A percentile compares a stretch with the other conserved stretches of the same genome.
Evolutionary conservation across 345 rosid species (phyloP).

Genomic region (Pugionium dolabratum): DNA sequence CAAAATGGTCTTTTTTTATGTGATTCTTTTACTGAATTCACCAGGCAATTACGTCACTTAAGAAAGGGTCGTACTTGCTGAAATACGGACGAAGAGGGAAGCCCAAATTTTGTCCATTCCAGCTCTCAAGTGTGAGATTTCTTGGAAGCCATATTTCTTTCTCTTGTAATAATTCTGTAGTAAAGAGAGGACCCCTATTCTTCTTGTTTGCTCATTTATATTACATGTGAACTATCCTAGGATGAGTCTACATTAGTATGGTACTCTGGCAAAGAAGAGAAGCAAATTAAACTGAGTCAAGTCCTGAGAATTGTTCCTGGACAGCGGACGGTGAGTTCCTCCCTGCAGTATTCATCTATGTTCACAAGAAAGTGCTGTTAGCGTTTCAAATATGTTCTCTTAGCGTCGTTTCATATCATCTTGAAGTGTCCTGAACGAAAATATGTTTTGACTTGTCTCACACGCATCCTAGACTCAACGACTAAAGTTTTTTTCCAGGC

Average conservation of each 20-base stretch:
- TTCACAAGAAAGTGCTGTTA: neutral
- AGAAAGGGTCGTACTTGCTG: conserved; percentile 80
- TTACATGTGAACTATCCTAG: conserved; percentile 43
- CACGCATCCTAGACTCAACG: conserved; percentile 24
- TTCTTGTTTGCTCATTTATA: conserved; percentile 17
- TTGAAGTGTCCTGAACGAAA: no score
- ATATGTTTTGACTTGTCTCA: neutral
- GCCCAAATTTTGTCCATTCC: conserved; percentile 88
- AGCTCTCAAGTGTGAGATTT: conserved; percentile 66
- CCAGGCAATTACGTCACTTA: conserved; percentile 79
- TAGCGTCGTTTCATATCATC: neutral
- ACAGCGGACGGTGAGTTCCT: conserved; percentile 87
- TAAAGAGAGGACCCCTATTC: conserved; percentile 2
- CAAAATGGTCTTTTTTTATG: neutral
- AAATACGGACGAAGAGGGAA: conserved; percentile 91
- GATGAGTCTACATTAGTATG: conserved; percentile 86
- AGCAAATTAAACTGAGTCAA: conserved; percentile 64
- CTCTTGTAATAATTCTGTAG: neutral
- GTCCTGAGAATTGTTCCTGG: conserved; percentile 80
- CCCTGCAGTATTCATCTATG: neutral
- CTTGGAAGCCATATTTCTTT: neutral
- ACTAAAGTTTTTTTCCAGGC: conserved; percentile 54
- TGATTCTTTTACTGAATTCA: neutral
- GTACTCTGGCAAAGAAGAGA: conserved; percentile 90
- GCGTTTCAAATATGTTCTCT: neutral